Evolutionary conservation across 306 rosid genomes (phyloP), one percentile per base, ranked within the genome.

Genomic region (Calophaca sinica): DNA sequence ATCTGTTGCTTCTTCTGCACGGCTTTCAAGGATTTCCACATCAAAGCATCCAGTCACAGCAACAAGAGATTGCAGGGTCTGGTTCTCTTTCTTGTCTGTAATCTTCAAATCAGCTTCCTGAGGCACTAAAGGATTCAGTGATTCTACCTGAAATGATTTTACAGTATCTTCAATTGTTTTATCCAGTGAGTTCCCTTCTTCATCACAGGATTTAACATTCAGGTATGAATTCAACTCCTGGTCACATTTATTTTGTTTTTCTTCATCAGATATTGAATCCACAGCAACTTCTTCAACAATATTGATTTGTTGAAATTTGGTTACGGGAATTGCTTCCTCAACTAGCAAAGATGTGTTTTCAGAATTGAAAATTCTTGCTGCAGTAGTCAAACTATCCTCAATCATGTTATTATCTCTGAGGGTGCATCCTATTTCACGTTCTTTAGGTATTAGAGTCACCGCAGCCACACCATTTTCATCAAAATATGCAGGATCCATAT

Each of bases 31-130:
- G 51, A 36, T 55, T 71, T 79, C 68, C 76, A 49, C 59, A 73
- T 68, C 81, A 86, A 81, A 57, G 60, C 52, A 69, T 72, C 74
- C 80, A 67, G 52, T 73, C 74, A 38, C 55, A 32, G 61, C 38
- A 39, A 39, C 41, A 29, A 53, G 57, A 81, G 74, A 82, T 79
- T 49, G 85, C 20, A 75, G 81, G 70, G 79, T 77, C 79, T 46
- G 77, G 57, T 59, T 85, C 76, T 80, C 85, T 64, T 41, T 58
- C 65, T 68, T 15, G 41, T 74, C 68, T 62, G 79, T 59, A 73
- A 66, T 53, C 13, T 79, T 70, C 11, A 63, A 53, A 80, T 58
- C 45, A 68, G 15, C 38, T 44, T 83, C 80, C 61, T 46, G 67
- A 57, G 55, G 63, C 57, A 81, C 54, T 63, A 82, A 66, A 33